A percentile compares a stretch with the other conserved stretches of the same genome.
Conservation (phyloP, 345 rosid species). For the Pugionium cornutum region DNA sequence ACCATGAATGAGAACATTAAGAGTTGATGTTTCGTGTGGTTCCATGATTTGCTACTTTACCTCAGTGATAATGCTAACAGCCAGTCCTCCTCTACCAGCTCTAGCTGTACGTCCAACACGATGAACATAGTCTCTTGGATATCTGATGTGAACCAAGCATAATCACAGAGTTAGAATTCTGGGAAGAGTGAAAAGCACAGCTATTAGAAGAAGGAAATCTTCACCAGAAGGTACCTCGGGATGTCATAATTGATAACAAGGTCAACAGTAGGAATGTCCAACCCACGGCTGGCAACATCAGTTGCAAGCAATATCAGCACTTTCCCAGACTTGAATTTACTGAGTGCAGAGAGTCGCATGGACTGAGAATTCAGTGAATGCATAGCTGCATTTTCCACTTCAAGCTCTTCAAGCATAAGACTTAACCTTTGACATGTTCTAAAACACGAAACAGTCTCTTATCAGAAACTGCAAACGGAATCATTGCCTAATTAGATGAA, state of each 20-base stretch:
- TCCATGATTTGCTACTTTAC: slow-evolving; percentile 41
- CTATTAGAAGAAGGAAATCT: not conserved
- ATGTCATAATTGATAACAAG: slow-evolving; percentile 90
- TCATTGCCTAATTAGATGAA: not conserved
- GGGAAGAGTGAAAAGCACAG: not conserved
- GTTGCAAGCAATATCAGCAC: slow-evolving; percentile 78
- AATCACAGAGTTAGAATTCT: slow-evolving; percentile 2
- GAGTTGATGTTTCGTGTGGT: not conserved
- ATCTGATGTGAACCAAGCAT: slow-evolving; percentile 46
- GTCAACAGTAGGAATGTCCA: slow-evolving; percentile 97
- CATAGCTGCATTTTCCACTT: slow-evolving; percentile 66
- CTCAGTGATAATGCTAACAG: slow-evolving; percentile 80
- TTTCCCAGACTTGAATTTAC: slow-evolving; percentile 83
- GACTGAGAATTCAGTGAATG: slow-evolving; percentile 85
- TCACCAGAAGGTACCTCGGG: slow-evolving; percentile 60
- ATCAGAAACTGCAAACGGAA: slow-evolving; percentile 19
- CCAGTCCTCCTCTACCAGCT: slow-evolving; percentile 94
- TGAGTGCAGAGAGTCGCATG: slow-evolving; percentile 72
- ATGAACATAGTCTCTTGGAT: slow-evolving; percentile 89
- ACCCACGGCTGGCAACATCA: slow-evolving; percentile 95
- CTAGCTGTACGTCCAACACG: slow-evolving; percentile 99
- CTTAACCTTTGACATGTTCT: slow-evolving; percentile 78
- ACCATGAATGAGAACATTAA: slow-evolving; percentile 15
- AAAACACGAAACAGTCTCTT: slow-evolving; percentile 17
- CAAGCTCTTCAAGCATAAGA: slow-evolving; percentile 86